phyloP scores from a whole-genome alignment of 345 rosid species.

The Gynandropsis gynandra region DNA sequence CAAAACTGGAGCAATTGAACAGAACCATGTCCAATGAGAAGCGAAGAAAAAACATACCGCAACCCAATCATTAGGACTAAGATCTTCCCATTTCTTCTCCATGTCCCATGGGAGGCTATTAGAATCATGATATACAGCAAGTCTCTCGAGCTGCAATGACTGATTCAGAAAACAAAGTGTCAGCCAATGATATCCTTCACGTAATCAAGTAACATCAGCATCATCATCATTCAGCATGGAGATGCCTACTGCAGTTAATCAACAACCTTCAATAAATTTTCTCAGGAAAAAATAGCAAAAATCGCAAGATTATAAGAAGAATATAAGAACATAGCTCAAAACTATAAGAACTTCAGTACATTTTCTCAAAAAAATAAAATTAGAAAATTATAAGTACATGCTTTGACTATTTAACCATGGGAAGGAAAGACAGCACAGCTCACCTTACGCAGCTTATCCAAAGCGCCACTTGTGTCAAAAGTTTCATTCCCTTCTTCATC shows the following conservation, averaged over 20 bases:
- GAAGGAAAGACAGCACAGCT: constrained; percentile 27
- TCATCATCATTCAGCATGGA: constrained; percentile 15
- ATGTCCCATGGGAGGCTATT: constrained; percentile 75
- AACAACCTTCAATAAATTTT: constrained; percentile 19
- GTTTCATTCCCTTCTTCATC: constrained; percentile 97
- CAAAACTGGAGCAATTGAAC: background rate
- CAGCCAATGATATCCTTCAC: constrained; percentile 17
- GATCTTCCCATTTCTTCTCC: constrained; percentile 84
- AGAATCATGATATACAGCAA: constrained; percentile 90
- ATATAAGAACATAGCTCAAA: no score
- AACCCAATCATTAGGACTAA: constrained; percentile 82
- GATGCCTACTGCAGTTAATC: background rate
- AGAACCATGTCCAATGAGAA: constrained; percentile 11
- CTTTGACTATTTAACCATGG: constrained; percentile 13
- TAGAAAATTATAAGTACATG: no score
- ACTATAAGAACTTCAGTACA: no score
- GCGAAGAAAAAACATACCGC: constrained; percentile 54
- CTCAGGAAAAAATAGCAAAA: no score
- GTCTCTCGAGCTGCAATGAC: constrained; percentile 94
- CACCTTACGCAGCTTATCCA: constrained; percentile 91
- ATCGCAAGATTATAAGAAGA: no score
- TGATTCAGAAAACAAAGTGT: constrained; percentile 33
- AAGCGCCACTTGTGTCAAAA: constrained; percentile 95
- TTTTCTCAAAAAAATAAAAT: no score
- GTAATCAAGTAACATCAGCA: constrained; percentile 16